Base-by-base conservation (phyloP, 495 filamentous ascomycete species). In the Trichoderma parareesei region DNA sequence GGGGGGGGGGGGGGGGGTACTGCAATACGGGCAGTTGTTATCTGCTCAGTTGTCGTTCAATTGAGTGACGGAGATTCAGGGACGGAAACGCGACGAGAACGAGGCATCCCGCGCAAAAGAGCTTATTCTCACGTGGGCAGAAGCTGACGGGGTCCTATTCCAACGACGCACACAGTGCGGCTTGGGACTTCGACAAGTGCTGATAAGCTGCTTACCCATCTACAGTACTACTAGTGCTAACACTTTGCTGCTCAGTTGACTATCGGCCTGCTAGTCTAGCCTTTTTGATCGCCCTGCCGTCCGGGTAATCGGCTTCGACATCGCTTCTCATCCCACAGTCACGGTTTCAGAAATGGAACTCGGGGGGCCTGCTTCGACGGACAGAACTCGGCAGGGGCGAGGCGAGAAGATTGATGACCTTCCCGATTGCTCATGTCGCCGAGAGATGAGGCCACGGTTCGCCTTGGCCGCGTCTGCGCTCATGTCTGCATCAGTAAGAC, bases 251-350 rank as follows among this genome's bases (percentile, higher is more conserved):
- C 42, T 43, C 14, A 43, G 42, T 14, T 43, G 42, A 43, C 14
- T 1, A 43, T 14, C 9, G 9, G 1, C 9, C 2, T 27, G 27
- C 49, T 57, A 57, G 53, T 57, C 53, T 57, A 57, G 53, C 37
- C 53, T 57, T 18, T 27, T 55, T 55, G 48, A 55, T 55, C 48
- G 48, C n/a, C 48, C 53, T 57, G 20, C 20, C 53, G 53, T 37
- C 53, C 53, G 53, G 53, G 53, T 57, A 57, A 57, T 57, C 53
- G 53, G 53, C 53, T 57, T 57, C 53, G 27, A 57, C 9, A 9
- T 35, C 37, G 27, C 27, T 27, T 57, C 37, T 27, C 33, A 57
- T 57, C 53, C 53, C 53, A 57, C 53, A 57, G 53, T 57, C 53
- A 20, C 7, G 53, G 53, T 57, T 57, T 57, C 53, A 57, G 53